These are phyloP conservation scores for Pittosporum tobira DNA, from an alignment of 129 eudicot species.

Conservation along the genomic window DNA sequence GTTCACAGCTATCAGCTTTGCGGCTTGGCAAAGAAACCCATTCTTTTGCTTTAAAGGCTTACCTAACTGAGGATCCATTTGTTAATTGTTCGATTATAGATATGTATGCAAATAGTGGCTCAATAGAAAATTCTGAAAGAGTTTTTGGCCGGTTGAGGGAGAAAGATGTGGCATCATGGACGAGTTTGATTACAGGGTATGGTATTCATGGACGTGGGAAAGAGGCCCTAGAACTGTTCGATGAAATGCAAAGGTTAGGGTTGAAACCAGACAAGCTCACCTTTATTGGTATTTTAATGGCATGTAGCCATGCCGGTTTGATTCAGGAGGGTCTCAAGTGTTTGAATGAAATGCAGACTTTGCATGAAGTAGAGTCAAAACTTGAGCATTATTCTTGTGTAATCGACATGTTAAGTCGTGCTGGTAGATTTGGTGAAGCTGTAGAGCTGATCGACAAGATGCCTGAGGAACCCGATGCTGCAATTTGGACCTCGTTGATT, in stretches of 20 bases:
- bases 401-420: conserved; percentile 58
- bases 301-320: conserved; percentile 53
- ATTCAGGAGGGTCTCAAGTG: conserved; percentile 37
- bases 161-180: conserved; percentile 40
- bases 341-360: conserved; percentile 35
- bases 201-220: conserved; percentile 46
- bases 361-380: conserved; percentile 37
- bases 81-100: conserved; percentile 40
- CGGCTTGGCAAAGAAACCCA: conserved; percentile 44
- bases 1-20: conserved; percentile 48
- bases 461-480: conserved; percentile 44
- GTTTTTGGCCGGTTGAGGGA: conserved; percentile 30
- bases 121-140: conserved; percentile 31
- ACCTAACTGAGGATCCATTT: conserved; percentile 24
- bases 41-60: conserved; percentile 38
- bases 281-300: conserved; percentile 41
- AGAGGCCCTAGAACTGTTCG: conserved; percentile 32
- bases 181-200: conserved; percentile 48
- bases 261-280: conserved; percentile 48
- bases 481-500: conserved; percentile 53
- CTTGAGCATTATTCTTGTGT: conserved; percentile 65
- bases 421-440: conserved; percentile 41
- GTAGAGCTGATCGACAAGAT: conserved; percentile 32
- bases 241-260: conserved; percentile 32
- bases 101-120: conserved; percentile 61